Base-by-base conservation (phyloP, 306 rosid species). In the Ziziphus jujuba region DNA sequence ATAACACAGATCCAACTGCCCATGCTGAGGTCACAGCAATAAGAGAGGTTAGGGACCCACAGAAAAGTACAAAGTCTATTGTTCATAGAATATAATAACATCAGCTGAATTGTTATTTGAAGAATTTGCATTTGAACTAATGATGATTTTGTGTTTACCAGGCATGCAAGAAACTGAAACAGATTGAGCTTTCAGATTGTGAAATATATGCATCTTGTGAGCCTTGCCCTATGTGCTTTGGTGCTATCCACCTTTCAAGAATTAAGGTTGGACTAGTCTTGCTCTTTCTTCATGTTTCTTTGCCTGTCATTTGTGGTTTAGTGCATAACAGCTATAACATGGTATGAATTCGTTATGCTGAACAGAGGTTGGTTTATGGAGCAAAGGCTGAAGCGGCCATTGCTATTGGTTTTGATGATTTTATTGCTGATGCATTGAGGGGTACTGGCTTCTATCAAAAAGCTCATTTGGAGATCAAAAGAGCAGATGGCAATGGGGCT, bases 191-290 rank as follows among this genome's bases (percentile, higher is more conserved):
- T 21, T 77, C 90, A 12, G 88, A 84, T 58, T 89, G 90, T 70
- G 96, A 89, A 68, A 89, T 89, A 69, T 89, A 86, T 74, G 87
- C 96, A n/a, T 89, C 92, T 35, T 89, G 96, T 65, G 96, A 89
- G 77, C 90, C 96, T 70, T 89, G 96, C 73, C 90, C 96, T 59
- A 86, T 89, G 96, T 89, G 96, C 75, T 89, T 89, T 49, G 92
- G 92, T 17, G 96, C 96, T n/a, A 86, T 89, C 77, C 85, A 82
- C 61, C 85, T 89, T 67, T 84, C 96, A 66, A 80, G 89, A 72
- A 70, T 89, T 47, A 89, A 86, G 96, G 96, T 80, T 31, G 22
- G 25, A 59, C 3, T 31, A 15, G 28, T 24, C 35, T 71, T 50
- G 33, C 48, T 5, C 2, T 50, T 31, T 24, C 21, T 44, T 20